These are phyloP conservation scores for Tylopilus sp. DNA, from an alignment of 768 basidiomycete species.

Conservation along the genomic window DNA sequence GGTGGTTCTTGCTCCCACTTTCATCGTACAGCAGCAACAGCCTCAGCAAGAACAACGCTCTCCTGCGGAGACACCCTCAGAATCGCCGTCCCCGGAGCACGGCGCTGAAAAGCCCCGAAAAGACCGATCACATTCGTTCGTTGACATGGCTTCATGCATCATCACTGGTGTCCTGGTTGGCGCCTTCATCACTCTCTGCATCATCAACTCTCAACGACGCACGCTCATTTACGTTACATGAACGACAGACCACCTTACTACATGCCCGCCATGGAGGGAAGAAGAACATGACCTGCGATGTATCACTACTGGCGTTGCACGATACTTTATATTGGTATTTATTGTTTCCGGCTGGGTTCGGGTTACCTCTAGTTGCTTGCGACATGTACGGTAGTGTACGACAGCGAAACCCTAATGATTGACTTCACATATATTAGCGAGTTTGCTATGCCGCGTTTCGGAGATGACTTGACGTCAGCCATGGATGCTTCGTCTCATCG, in stretches of 20 bases:
- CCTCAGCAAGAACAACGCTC: constrained; percentile 13
- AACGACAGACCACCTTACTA: neutral
- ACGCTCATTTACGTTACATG: constrained; percentile 41
- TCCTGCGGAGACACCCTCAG: constrained; percentile 9
- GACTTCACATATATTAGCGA: too few relatives aligned
- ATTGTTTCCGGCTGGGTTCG: constrained; percentile 16
- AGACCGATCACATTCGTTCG: constrained; percentile 22
- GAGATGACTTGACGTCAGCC: too few relatives aligned
- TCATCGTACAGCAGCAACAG: constrained; percentile 22
- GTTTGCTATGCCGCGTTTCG: too few relatives aligned
- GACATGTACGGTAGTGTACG: neutral
- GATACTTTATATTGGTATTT: constrained; percentile 30
- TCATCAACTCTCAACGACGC: constrained; percentile 46
- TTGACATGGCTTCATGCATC: constrained; percentile 43
- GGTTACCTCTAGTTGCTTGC: constrained; percentile 1
- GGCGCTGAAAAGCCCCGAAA: constrained; percentile 14
- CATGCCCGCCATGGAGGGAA: neutral
- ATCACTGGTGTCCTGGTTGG: constrained; percentile 60
- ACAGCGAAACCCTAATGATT: constrained; percentile 1
- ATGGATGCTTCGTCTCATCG: constrained; percentile 47
- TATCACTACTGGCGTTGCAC: constrained; percentile 16
- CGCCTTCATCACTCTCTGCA: constrained; percentile 51
- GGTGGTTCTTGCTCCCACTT: constrained; percentile 25
- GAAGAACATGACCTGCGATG: constrained; percentile 11
- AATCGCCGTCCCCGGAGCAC: constrained; percentile 8